Percentiles rank a stretch among this genome's conserved stretches.
Evolutionary conservation across 331 rosid genomes (phyloP).

Genomic region (Spiraea crenata): DNA sequence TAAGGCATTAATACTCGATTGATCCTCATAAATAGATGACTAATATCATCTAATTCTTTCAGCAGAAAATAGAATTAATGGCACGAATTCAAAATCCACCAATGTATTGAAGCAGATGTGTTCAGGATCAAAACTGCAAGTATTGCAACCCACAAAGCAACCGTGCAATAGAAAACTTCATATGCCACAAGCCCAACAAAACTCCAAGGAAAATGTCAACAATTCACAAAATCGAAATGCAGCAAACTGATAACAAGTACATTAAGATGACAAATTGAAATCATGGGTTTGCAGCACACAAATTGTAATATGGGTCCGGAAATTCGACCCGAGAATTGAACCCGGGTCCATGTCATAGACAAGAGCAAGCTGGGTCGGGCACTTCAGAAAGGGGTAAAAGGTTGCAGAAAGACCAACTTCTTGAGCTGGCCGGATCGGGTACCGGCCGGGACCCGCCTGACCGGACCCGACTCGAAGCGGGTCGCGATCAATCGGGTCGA

Average conservation of each 20-base stretch:
- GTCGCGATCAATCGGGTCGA: slow-evolving; percentile 41
- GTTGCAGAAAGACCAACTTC: slow-evolving; percentile 5
- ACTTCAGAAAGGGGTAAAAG: slow-evolving; percentile 6
- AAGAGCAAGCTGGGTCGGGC: slow-evolving; percentile 24
- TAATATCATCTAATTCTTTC: background rate
- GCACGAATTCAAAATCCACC: background rate
- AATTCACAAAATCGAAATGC: background rate
- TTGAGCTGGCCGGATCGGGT: slow-evolving; percentile 19
- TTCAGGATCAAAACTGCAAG: background rate
- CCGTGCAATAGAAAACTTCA: background rate
- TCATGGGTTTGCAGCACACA: no score
- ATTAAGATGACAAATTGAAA: background rate
- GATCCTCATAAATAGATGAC: no score
- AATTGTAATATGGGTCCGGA: background rate
- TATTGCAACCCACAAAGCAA: background rate
- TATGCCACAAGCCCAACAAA: background rate
- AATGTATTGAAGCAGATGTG: background rate
- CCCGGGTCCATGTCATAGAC: slow-evolving; percentile 10
- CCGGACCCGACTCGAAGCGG: slow-evolving; percentile 35
- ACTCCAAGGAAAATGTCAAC: background rate
- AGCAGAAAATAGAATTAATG: background rate
- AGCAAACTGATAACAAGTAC: background rate
- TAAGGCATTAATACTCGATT: background rate
- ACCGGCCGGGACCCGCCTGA: slow-evolving; percentile 35
- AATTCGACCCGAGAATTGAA: slow-evolving; percentile 11